Evolutionary conservation across 2,329 filamentous ascomycete genomes (phyloP).

Genomic region (Hysterium pulicare): DNA sequence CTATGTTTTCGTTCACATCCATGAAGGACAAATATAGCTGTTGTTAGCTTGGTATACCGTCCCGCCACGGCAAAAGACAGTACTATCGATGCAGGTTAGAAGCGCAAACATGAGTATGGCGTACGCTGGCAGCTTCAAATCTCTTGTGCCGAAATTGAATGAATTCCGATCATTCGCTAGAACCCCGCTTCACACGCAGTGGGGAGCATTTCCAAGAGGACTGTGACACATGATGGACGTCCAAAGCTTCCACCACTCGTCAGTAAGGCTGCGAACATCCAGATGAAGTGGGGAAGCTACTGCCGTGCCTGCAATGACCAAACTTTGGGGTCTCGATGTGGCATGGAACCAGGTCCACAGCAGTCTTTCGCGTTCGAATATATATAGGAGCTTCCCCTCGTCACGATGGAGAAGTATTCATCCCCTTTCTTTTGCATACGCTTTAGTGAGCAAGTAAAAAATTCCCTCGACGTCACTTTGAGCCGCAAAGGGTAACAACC

Average conservation of each 20-base stretch:
- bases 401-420: slow-evolving; percentile 16
- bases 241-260: slow-evolving; percentile 15
- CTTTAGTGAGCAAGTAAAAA: slow-evolving; percentile 8
- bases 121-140: neutral
- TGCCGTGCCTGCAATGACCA: slow-evolving; percentile 20
- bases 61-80: no score
- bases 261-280: slow-evolving; percentile 18
- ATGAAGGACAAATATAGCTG: no score
- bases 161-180: slow-evolving; percentile 25
- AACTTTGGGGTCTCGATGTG: slow-evolving; percentile 15
- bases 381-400: slow-evolving; percentile 30
- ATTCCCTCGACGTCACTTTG: slow-evolving; percentile 18
- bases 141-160: neutral
- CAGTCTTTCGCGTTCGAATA: slow-evolving; percentile 4
- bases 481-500: slow-evolving; percentile 23
- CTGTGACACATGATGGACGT: slow-evolving; percentile 17
- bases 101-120: neutral
- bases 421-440: slow-evolving; percentile 15
- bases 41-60: no score
- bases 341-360: slow-evolving; percentile 9
- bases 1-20: neutral
- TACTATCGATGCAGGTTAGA: slow-evolving; percentile 1
- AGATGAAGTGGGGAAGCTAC: slow-evolving; percentile 33
- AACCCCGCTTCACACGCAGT: slow-evolving; percentile 33
- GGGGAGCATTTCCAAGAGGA: slow-evolving; percentile 31